Base-by-base conservation (phyloP, 768 basidiomycete genomes). In the Rhodotorula paludigena region DNA sequence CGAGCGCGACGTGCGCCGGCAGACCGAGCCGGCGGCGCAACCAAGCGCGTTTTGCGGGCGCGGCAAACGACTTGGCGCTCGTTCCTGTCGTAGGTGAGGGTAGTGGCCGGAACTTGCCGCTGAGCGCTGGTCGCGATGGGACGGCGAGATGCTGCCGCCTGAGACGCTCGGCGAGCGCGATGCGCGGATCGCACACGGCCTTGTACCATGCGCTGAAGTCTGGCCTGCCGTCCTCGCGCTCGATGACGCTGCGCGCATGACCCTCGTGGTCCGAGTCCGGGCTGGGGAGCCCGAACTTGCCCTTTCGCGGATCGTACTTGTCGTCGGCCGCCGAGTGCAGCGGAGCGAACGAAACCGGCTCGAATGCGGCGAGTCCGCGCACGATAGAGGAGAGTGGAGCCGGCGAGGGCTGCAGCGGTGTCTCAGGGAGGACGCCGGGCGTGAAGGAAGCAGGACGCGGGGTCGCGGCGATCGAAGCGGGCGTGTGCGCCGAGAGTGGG, bases 271-370 rank as follows among this genome's bases (percentile, higher is more conserved):
- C 68, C 28, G 63, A 66, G 30, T 70, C 59, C 15, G 71, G 71
- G 33, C 53, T 68, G 5, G 66, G 66, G 1, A 72, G 63, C 10
- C 71, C 71, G n/a, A 65, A 72, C 63, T 72, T 72, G 9, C 71
- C 71, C 20, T 33, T 39, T 3, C 57, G 36, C 20, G 60, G 52
- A 16, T 65, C 63, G 61, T 72, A 72, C 41, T 60, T 65, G 33
- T 32, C 60, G 51, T 61, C 59, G 35, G 36, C 21, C 52, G 35
- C 32, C 5, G 49, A 25, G 35, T 65, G 61, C 12, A 48, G 48
- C 2, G 36, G 21, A 2, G 52, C 63, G 45, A 72, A 72, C 4
- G 49, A 28, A n/a, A 72, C 18, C 11, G 63, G 30, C 0, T 62
- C 60, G 54, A 59, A 72, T n/a, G 54, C 47, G 11, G n/a, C n/a